Percentiles rank a stretch among this genome's conserved stretches.
phyloP scores from a whole-genome alignment of 306 rosid species.

The Vigna mungo region DNA sequence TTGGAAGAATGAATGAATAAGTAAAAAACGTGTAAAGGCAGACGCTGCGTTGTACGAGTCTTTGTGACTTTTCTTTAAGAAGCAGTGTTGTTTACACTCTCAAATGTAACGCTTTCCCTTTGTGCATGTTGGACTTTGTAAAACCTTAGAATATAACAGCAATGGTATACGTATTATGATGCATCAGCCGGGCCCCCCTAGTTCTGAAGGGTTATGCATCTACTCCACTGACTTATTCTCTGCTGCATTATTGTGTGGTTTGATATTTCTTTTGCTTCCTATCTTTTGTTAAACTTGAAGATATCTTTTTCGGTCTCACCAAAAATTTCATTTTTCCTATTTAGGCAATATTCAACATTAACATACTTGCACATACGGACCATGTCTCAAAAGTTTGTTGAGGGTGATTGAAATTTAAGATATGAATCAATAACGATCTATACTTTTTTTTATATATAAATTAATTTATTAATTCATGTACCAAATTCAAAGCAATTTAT shows the following conservation, averaged over 20 bases:
- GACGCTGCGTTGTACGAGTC: slow-evolving; percentile 19
- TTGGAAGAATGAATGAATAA: slow-evolving; percentile 21
- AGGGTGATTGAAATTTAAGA: too few relatives aligned
- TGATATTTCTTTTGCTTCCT: too few relatives aligned
- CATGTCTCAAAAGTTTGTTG: too few relatives aligned
- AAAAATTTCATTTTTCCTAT: background rate
- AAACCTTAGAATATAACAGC: background rate
- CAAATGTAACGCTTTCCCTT: slow-evolving; percentile 12
- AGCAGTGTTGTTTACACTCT: slow-evolving; percentile 5
- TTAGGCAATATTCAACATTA: background rate
- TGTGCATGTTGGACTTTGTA: slow-evolving; percentile 14
- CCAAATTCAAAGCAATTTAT: too few relatives aligned
- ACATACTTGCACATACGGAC: background rate
- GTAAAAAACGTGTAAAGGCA: slow-evolving; percentile 29
- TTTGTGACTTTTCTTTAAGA: slow-evolving; percentile 5
- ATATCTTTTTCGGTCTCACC: background rate
- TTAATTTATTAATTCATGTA: too few relatives aligned
- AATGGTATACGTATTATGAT: background rate
- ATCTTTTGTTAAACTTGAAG: background rate
- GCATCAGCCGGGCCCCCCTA: too few relatives aligned
- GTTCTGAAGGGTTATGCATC: background rate
- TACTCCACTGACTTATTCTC: slow-evolving; percentile 7
- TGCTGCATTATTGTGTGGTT: background rate
- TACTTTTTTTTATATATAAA: too few relatives aligned
- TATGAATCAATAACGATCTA: too few relatives aligned